Base-by-base conservation (phyloP, 192 early-diverging fungal species). In the Phycomyces nitens region DNA sequence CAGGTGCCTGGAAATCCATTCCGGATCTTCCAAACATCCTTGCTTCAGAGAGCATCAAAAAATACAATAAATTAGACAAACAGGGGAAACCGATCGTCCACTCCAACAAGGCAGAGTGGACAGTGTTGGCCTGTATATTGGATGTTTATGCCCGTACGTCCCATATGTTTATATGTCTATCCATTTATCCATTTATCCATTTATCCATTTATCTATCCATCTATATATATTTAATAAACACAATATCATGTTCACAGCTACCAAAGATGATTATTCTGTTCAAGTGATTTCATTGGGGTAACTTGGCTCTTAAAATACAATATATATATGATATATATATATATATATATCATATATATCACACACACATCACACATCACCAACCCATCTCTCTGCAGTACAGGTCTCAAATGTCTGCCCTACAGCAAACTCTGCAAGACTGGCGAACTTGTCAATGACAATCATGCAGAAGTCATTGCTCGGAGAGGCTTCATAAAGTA, bases 401-500 rank as follows among this genome's bases (percentile, higher is more conserved):
- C 93, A 1, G 94, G 94, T 12, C 79, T 93, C 24, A 97, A 95
- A 74, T 97, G 94, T 56, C 74, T 92, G 34, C 76, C 83, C 34
- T 66, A 73, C 29, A 75, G 70, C 43, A 84, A 87, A 70, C 76
- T 89, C 27, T 73, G 77, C 60, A 60, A 47, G 1, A 71, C 71
- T 27, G 92, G 93, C 24, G 85, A 87, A 54, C 41, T 81, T 5
- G 62, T 97, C 0, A 84, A 91, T 71, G 94, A 97, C 77, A 82
- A 80, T 65, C 94, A 97, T 73, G 94, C 92, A 1, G 94, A 97
- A 74, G 74, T 97, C 0, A 68, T 97, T n/a, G 88, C 90, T 27
- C 84, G 92, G 14, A 81, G 94, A 53, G 82, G 80, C 22, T 84
- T 97, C 59, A 66, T 89, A 27, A 82, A 78, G 84, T 93, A 84